phyloP scores from a whole-genome alignment of 2,329 filamentous ascomycete genomes.

The Microcyclosporella mali region DNA sequence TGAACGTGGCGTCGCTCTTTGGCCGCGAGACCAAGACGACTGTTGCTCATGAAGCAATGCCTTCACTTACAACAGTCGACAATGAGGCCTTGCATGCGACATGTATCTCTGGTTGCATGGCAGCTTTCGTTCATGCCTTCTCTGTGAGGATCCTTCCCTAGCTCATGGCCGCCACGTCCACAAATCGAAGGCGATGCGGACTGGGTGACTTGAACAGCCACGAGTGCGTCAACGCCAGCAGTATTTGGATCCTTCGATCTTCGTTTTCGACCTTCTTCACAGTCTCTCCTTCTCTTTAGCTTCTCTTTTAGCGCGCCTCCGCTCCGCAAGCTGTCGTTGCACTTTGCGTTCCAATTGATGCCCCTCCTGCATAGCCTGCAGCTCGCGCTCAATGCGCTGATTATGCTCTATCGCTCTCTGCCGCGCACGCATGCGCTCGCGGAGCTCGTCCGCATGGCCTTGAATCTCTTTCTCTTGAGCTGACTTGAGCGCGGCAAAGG shows the following conservation, averaged over 20 bases:
- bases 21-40: no score
- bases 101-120: no score
- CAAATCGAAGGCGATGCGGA: no score
- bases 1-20: no score
- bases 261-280: background rate
- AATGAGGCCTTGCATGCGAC: no score
- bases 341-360: slow-evolving; percentile 42
- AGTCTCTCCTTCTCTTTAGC: slow-evolving; percentile 27
- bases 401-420: slow-evolving; percentile 38
- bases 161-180: no score
- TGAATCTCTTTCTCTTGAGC: slow-evolving; percentile 30
- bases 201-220: no score
- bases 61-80: no score
- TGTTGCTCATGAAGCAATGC: no score
- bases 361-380: slow-evolving; percentile 40
- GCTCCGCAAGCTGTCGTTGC: slow-evolving; percentile 36
- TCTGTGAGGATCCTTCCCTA: no score
- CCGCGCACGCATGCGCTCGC: slow-evolving; percentile 30
- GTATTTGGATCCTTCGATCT: background rate
- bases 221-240: no score
- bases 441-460: slow-evolving; percentile 25
- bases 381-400: slow-evolving; percentile 37
- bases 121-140: no score
- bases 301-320: slow-evolving; percentile 34
- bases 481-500: slow-evolving; percentile 30